Evolutionary conservation across 1,284 basidiomycete species (phyloP).

Genomic region (Naganishia sp.): DNA sequence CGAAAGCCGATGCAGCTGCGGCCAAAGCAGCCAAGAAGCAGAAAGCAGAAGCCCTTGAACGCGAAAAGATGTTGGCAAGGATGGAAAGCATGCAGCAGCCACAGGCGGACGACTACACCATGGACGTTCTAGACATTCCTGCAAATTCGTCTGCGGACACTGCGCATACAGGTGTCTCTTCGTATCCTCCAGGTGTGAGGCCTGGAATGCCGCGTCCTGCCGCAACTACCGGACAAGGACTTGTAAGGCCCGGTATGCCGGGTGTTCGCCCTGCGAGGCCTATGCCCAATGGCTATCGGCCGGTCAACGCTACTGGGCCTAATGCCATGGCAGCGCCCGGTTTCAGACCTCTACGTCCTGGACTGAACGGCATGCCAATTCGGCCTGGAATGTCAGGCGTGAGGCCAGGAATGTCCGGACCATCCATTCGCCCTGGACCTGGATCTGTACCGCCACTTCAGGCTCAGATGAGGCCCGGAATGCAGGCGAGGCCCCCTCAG

Average conservation of each 20-base stretch:
- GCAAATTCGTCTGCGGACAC: neutral
- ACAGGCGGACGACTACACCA: conserved; percentile 1
- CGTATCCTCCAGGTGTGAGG: conserved; percentile 6
- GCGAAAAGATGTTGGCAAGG: conserved; percentile 15
- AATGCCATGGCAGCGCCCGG: conserved; percentile 6
- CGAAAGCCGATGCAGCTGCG: conserved; percentile 33
- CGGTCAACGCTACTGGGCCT: conserved; percentile 12
- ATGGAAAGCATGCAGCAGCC: conserved; percentile 23
- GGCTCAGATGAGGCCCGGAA: conserved; percentile 13
- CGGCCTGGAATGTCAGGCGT: conserved; percentile 28
- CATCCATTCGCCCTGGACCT: conserved; percentile 13
- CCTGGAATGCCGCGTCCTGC: conserved; percentile 8
- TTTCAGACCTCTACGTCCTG: conserved; percentile 26
- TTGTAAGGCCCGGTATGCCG: conserved; percentile 19
- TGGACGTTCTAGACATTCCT: neutral
- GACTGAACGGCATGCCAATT: conserved; percentile 20
- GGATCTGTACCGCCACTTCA: conserved; percentile 23
- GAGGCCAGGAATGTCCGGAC: conserved; percentile 7
- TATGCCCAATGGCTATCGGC: conserved; percentile 16
- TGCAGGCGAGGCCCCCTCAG: conserved; percentile 7
- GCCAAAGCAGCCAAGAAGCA: conserved; percentile 33
- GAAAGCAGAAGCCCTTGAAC: conserved; percentile 24
- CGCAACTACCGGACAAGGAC: neutral
- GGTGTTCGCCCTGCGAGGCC: conserved; percentile 23
- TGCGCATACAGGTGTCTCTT: neutral